Evolutionary conservation across 148 eudicot genomes (phyloP).

Genomic region (Diospyros lotus): DNA sequence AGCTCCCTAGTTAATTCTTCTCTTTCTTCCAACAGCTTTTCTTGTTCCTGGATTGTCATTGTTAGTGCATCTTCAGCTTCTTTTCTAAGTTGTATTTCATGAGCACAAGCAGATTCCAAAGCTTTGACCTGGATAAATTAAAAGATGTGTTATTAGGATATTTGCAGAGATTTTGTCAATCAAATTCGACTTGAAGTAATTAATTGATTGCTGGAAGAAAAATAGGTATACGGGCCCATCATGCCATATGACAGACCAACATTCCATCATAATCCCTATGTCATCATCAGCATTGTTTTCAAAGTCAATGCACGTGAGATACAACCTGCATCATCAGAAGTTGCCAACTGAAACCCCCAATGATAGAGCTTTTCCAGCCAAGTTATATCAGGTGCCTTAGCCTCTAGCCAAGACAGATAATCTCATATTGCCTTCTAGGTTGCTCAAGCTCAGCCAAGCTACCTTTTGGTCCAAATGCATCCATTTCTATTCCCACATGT

Average conservation of each 20-base stretch:
- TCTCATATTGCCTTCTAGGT: too few relatives aligned
- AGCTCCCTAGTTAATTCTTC: constrained; percentile 41
- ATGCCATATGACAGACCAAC: not conserved
- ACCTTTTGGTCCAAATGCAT: too few relatives aligned
- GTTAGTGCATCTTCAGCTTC: constrained; percentile 57
- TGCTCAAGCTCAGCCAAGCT: too few relatives aligned
- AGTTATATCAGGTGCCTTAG: too few relatives aligned
- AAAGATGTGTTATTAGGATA: not conserved
- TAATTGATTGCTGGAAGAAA: not conserved
- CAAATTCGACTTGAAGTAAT: not conserved
- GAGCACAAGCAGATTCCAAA: constrained; percentile 36
- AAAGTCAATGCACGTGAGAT: not conserved
- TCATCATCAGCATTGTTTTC: not conserved
- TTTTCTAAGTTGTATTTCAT: constrained; percentile 44
- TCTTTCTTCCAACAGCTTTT: constrained; percentile 48
- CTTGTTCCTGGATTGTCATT: constrained; percentile 46
- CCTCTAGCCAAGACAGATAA: too few relatives aligned
- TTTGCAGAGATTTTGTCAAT: too few relatives aligned
- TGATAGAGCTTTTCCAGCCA: too few relatives aligned
- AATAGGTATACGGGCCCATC: not conserved
- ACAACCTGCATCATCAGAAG: not conserved
- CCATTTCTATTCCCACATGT: too few relatives aligned
- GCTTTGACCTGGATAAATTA: constrained; percentile 45
- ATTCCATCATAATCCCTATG: not conserved
- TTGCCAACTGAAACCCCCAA: too few relatives aligned